phyloP scores from a whole-genome alignment of 1,284 basidiomycete species.

The Neolentinus lepideus region DNA sequence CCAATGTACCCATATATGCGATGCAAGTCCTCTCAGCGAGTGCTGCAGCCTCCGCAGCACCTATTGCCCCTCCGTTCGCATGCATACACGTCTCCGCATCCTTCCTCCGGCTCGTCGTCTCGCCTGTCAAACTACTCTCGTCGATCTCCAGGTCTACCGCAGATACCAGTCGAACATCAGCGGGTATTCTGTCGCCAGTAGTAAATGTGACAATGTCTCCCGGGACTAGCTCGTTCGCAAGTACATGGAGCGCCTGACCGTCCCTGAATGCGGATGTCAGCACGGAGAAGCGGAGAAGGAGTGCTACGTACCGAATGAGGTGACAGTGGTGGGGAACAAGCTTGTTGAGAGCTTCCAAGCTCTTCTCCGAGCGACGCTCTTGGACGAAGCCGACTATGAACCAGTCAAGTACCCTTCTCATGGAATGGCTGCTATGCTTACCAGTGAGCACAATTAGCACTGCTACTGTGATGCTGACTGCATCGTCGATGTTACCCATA shows the following conservation, averaged over 20 bases:
- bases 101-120: constrained; percentile 82
- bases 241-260: constrained; percentile 65
- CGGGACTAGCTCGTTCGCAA: constrained; percentile 93
- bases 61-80: background rate
- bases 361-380: constrained; percentile 92
- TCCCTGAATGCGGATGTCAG: constrained; percentile 44
- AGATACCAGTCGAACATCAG: constrained; percentile 80
- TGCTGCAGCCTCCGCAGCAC: constrained; percentile 44
- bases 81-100: constrained; percentile 42
- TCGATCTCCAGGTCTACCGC: constrained; percentile 89
- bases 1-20: constrained; percentile 95
- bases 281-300: constrained; percentile 8
- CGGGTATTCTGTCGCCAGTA: constrained; percentile 93
- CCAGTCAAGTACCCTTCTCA: background rate
- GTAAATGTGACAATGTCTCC: constrained; percentile 89
- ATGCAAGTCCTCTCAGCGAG: constrained; percentile 87
- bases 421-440: constrained; percentile 26
- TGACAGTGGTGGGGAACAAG: constrained; percentile 96
- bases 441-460: constrained; percentile 91
- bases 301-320: constrained; percentile 59
- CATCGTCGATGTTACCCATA: constrained; percentile 94
- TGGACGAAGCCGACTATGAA: constrained; percentile 87
- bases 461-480: constrained; percentile 90
- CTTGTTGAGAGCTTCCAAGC: constrained; percentile 91
- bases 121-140: constrained; percentile 92